Conservation (phyloP, 176 grass and related monocot genomes). For the Rhynchospora tenuis region DNA sequence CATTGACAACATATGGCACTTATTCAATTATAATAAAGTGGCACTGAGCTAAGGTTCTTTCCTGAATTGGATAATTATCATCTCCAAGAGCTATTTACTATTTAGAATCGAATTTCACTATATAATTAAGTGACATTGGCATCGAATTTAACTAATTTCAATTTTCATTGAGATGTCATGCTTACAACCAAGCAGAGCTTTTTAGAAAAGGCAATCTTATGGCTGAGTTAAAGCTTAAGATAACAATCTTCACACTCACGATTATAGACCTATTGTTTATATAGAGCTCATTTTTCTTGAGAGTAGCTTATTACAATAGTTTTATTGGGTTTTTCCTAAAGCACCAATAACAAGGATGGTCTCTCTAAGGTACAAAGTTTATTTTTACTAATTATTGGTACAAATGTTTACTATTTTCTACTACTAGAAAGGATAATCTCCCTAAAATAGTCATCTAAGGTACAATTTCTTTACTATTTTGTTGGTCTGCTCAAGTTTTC, state of each 20-base stretch:
- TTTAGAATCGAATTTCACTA: neutral
- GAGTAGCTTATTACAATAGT: neutral
- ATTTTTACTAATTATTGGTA: no score
- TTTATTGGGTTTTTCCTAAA: neutral
- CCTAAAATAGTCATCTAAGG: neutral
- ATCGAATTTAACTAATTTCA: neutral
- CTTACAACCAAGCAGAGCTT: neutral
- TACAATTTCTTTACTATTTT: neutral
- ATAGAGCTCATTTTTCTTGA: neutral
- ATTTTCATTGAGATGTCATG: conserved; percentile 3
- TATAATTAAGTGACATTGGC: no score
- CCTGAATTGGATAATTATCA: neutral
- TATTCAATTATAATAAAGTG: neutral
- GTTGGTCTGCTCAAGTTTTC: neutral
- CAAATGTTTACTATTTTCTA: no score
- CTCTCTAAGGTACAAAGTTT: conserved; percentile 19
- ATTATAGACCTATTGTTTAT: conserved; percentile 8
- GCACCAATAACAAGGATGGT: conserved; percentile 1
- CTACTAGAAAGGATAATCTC: conserved; percentile 9
- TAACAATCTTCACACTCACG: neutral
- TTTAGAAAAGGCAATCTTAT: neutral
- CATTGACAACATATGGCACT: neutral
- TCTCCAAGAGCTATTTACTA: neutral
- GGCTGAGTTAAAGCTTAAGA: conserved; percentile 10
- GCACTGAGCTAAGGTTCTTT: neutral